A percentile compares a stretch with the other conserved stretches of the same genome.
Conservation (phyloP, 306 rosid genomes). For the Inga oerstediana region DNA sequence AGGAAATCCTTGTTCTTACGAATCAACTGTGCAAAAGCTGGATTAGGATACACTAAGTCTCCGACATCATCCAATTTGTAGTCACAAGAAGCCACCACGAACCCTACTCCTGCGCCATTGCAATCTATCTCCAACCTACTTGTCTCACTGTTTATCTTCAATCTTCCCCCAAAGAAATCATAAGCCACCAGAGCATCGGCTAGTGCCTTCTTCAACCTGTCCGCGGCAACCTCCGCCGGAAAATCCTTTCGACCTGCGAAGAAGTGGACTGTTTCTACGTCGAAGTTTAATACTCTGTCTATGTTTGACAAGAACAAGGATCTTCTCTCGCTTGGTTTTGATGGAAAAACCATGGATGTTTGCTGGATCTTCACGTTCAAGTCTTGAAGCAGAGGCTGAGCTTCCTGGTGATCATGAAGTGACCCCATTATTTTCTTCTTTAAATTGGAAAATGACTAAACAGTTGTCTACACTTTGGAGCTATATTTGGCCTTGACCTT, state of each 20-base stretch:
- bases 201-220: constrained; percentile 49
- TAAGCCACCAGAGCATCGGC: constrained; percentile 51
- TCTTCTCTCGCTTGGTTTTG: constrained; percentile 42
- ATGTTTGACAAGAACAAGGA: constrained; percentile 75
- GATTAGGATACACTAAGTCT: constrained; percentile 70
- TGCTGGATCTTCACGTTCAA: constrained; percentile 54
- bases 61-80: constrained; percentile 51
- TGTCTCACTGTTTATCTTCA: constrained; percentile 43
- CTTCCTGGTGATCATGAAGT: not conserved
- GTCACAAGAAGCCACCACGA: constrained; percentile 13
- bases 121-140: constrained; percentile 66
- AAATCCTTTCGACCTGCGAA: constrained; percentile 49
- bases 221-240: constrained; percentile 32
- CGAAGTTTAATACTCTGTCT: constrained; percentile 69
- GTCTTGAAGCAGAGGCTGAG: constrained; percentile 43
- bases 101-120: constrained; percentile 59
- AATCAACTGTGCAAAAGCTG: constrained; percentile 63
- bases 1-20: constrained; percentile 46
- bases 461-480: not conserved
- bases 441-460: not conserved
- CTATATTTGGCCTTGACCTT: not conserved
- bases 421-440: constrained; percentile 35
- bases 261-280: constrained; percentile 67
- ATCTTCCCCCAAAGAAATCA: constrained; percentile 65
- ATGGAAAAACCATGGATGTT: constrained; percentile 50